Evolutionary conservation across 2,329 filamentous ascomycete genomes (phyloP).

Genomic region (Colletotrichum agaves): DNA sequence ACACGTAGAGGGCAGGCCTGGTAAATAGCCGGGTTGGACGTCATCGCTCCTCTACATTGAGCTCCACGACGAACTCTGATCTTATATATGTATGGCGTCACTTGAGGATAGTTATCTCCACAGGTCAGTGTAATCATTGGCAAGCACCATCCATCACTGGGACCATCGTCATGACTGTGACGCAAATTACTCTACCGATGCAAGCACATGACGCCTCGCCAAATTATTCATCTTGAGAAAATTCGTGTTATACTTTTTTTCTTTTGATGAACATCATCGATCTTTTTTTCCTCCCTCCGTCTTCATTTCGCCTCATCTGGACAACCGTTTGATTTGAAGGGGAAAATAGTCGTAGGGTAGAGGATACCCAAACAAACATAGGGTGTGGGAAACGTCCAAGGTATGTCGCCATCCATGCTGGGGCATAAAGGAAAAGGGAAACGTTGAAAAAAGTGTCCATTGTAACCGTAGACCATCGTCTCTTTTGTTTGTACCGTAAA

Average conservation of each 20-base stretch:
- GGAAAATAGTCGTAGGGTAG: neutral
- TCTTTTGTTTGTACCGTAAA: conserved; percentile 37
- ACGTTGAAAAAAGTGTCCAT: neutral
- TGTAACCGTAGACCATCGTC: conserved; percentile 15
- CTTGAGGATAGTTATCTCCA: too few relatives aligned
- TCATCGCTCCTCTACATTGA: neutral
- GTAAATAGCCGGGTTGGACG: neutral
- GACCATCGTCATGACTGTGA: neutral
- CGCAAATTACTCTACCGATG: conserved; percentile 21
- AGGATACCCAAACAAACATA: neutral
- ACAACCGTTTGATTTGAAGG: neutral
- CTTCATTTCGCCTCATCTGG: conserved; percentile 33
- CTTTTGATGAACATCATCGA: neutral
- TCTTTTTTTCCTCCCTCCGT: conserved; percentile 1
- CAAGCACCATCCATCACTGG: too few relatives aligned
- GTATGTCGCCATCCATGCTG: neutral
- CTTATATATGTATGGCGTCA: too few relatives aligned
- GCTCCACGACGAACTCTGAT: too few relatives aligned
- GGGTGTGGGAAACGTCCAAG: neutral
- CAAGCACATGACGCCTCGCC: conserved; percentile 35
- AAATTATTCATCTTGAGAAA: conserved; percentile 14
- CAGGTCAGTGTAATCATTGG: too few relatives aligned
- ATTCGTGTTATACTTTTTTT: conserved; percentile 21
- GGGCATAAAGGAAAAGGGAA: neutral
- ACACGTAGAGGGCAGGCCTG: neutral